phyloP scores from a whole-genome alignment of 768 basidiomycete genomes.

The Amanita inopinata region DNA sequence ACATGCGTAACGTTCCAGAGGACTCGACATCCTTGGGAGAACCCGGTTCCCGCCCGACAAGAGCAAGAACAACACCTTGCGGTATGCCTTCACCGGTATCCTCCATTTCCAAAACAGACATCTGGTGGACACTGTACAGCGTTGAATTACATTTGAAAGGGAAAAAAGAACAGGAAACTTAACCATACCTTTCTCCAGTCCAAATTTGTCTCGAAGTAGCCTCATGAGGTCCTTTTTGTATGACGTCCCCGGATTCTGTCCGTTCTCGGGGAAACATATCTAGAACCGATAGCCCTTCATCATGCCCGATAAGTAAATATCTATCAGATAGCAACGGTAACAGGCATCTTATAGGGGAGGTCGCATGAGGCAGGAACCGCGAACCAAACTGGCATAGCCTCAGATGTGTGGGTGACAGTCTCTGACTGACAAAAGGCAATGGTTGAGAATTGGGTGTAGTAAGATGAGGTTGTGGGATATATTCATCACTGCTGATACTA shows the following conservation, averaged over 20 bases:
- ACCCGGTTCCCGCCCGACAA: constrained; percentile 58
- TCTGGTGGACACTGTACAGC: constrained; percentile 56
- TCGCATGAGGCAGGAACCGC: constrained; percentile 75
- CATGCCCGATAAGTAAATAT: constrained; percentile 69
- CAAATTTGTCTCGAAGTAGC: constrained; percentile 61
- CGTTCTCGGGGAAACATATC: constrained; percentile 76
- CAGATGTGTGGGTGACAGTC: constrained; percentile 51
- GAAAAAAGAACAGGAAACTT: constrained; percentile 5
- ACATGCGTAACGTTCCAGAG: constrained; percentile 62
- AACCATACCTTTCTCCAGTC: constrained; percentile 72
- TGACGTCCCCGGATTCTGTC: constrained; percentile 37
- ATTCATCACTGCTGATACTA: constrained; percentile 20
- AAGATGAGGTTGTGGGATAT: constrained; percentile 16
- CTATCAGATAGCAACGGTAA: constrained; percentile 59
- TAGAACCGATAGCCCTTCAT: constrained; percentile 71
- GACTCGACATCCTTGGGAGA: constrained; percentile 48
- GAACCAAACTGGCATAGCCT: constrained; percentile 75
- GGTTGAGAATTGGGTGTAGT: constrained; percentile 25
- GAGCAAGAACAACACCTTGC: constrained; percentile 68
- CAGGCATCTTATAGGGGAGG: constrained; percentile 63
- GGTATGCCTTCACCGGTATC: constrained; percentile 38
- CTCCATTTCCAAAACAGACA: constrained; percentile 66
- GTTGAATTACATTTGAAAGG: neutral
- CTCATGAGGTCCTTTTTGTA: constrained; percentile 57
- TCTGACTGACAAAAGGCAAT: constrained; percentile 39